Conservation (phyloP, 495 filamentous ascomycete genomes). For the Echria macrotheca region DNA sequence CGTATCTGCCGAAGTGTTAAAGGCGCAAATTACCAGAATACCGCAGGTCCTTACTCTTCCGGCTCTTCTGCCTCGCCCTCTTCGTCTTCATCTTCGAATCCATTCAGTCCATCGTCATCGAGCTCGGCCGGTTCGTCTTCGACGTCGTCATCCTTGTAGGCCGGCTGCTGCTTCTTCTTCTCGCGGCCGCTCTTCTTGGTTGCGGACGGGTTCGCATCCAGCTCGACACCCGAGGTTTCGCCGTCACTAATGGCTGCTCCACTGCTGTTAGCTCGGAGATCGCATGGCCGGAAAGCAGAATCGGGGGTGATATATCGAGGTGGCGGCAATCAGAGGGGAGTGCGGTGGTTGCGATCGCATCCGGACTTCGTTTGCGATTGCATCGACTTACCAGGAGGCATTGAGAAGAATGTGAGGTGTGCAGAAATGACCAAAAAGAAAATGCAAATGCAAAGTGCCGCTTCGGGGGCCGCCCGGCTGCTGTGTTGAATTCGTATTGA, state of each 20-base stretch:
- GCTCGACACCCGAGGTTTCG: constrained; percentile 30
- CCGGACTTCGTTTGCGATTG: too few relatives aligned
- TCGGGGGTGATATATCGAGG: too few relatives aligned
- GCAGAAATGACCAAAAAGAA: too few relatives aligned
- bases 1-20: constrained; percentile 32
- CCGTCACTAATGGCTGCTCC: constrained; percentile 37
- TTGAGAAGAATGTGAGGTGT: too few relatives aligned
- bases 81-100: constrained; percentile 36
- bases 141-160: constrained; percentile 7
- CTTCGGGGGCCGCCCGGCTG: too few relatives aligned
- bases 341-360: too few relatives aligned
- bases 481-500: too few relatives aligned
- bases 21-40: too few relatives aligned
- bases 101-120: constrained; percentile 26
- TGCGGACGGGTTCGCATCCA: constrained; percentile 8
- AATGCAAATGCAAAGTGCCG: too few relatives aligned
- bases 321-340: too few relatives aligned
- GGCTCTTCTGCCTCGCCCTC: constrained; percentile 34
- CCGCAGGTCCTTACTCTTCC: constrained; percentile 34
- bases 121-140: constrained; percentile 13
- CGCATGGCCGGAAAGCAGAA: not conserved
- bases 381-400: constrained; percentile 20
- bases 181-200: constrained; percentile 19
- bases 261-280: constrained; percentile 5
- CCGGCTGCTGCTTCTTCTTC: constrained; percentile 24